These are phyloP conservation scores for Yamadazyma ubonensis DNA, from an alignment of 805 yeast genomes.

Conservation along the genomic window DNA sequence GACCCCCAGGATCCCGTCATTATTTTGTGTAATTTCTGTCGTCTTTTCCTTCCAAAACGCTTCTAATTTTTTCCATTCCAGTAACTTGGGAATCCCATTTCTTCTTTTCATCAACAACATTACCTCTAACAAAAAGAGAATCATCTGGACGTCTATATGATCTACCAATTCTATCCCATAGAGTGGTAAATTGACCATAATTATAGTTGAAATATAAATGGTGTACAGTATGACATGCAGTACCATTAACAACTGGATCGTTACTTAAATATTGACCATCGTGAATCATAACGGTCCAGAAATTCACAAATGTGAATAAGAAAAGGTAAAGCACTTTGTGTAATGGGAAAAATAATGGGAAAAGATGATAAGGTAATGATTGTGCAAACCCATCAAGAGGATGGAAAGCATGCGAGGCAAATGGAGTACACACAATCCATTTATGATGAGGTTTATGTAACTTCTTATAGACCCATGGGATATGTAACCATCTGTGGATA, in stretches of 20 bases:
- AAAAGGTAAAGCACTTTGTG: conserved; percentile 81
- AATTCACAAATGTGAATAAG: conserved; percentile 86
- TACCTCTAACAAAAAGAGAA: conserved; percentile 58
- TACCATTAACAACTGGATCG: conserved; percentile 93
- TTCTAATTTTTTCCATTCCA: conserved; percentile 77
- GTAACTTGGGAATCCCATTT: conserved; percentile 71
- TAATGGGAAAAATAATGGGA: conserved; percentile 88
- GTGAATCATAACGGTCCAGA: conserved; percentile 98
- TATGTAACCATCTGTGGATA: conserved; percentile 90
- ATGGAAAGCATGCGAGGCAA: conserved; percentile 97
- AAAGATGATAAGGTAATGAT: conserved; percentile 89
- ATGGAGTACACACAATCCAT: conserved; percentile 98
- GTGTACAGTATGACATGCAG: conserved; percentile 97
- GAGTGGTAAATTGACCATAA: conserved; percentile 96
- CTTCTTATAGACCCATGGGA: conserved; percentile 82
- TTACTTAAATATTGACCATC: conserved; percentile 95
- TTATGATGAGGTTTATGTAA: conserved; percentile 98
- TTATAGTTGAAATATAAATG: conserved; percentile 96
- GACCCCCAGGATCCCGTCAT: background rate
- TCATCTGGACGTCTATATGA: conserved; percentile 91
- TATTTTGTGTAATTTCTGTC: conserved; percentile 61
- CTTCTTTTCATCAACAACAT: conserved; percentile 53
- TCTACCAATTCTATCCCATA: conserved; percentile 96
- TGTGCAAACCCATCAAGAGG: conserved; percentile 96
- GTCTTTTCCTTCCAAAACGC: conserved; percentile 73